These are phyloP conservation scores for Ceratobasidium sp. DNA, from an alignment of 1,284 basidiomycete species.

Conservation along the genomic window DNA sequence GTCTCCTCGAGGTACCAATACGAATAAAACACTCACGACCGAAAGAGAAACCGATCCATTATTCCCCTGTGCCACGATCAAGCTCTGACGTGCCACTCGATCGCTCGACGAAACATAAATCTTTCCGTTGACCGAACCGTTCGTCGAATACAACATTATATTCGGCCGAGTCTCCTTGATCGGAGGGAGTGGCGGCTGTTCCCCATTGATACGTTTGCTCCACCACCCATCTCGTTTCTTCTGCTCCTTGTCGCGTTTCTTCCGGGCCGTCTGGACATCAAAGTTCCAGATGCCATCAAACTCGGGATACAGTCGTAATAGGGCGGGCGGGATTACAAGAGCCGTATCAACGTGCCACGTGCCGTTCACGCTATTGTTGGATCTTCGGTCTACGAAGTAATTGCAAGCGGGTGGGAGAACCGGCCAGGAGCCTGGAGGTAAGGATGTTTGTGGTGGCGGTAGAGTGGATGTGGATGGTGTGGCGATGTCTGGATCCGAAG, in stretches of 20 bases:
- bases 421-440: neutral
- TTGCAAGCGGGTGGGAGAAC: constrained; percentile 16
- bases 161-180: constrained; percentile 24
- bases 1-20: neutral
- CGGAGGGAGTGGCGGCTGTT: neutral
- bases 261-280: constrained; percentile 2
- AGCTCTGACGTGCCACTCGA: constrained; percentile 9
- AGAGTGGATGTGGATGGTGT: neutral
- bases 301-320: neutral
- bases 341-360: constrained; percentile 34
- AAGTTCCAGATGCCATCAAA: constrained; percentile 20
- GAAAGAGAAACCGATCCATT: constrained; percentile 16
- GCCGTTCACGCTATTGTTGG: constrained; percentile 9
- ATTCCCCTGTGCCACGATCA: constrained; percentile 9
- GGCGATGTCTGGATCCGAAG: neutral
- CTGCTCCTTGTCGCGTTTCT: constrained; percentile 16
- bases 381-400: constrained; percentile 10
- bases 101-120: constrained; percentile 33
- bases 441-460: neutral
- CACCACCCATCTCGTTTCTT: constrained; percentile 17
- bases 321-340: neutral
- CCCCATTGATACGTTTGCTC: neutral
- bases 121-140: constrained; percentile 15
- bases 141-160: constrained; percentile 17
- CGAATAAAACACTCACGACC: neutral